Evolutionary conservation across 23 red algal genomes (phyloP).

Genomic region (Gracilaria gracilis): DNA sequence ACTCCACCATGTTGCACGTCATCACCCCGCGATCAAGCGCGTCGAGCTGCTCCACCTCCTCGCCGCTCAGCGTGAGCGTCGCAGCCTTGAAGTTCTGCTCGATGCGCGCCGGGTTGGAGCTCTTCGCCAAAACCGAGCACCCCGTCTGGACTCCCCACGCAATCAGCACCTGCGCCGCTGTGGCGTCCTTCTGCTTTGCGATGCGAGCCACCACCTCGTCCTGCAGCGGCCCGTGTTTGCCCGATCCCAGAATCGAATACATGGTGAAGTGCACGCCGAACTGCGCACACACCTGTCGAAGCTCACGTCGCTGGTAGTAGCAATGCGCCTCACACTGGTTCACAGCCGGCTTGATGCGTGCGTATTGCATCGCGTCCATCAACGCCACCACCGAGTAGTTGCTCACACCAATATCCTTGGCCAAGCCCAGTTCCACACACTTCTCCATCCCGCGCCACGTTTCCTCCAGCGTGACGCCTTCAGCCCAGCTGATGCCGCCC

Average conservation of each 20-base stretch:
- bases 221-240: slow-evolving; percentile 75
- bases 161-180: slow-evolving; percentile 73
- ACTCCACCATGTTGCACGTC: slow-evolving; percentile 89
- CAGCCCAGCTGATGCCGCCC: slow-evolving; percentile 59
- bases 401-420: slow-evolving; percentile 82
- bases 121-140: slow-evolving; percentile 87
- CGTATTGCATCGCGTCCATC: slow-evolving; percentile 80
- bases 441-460: slow-evolving; percentile 92
- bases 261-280: slow-evolving; percentile 79
- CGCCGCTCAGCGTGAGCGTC: slow-evolving; percentile 50
- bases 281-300: slow-evolving; percentile 58
- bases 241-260: slow-evolving; percentile 83
- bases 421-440: slow-evolving; percentile 64
- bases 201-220: slow-evolving; percentile 66
- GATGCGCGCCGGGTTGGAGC: slow-evolving; percentile 69
- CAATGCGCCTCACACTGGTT: slow-evolving; percentile 90
- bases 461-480: slow-evolving; percentile 68
- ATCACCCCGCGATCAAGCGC: slow-evolving; percentile 71
- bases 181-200: slow-evolving; percentile 48
- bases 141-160: slow-evolving; percentile 84
- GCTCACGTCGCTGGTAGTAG: slow-evolving; percentile 66
- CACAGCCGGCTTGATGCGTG: slow-evolving; percentile 76
- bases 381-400: slow-evolving; percentile 77
- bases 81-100: slow-evolving; percentile 72
- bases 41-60: slow-evolving; percentile 68